Base-by-base conservation (phyloP, 23 red algal genomes). In the Pyropia haitanensis region DNA sequence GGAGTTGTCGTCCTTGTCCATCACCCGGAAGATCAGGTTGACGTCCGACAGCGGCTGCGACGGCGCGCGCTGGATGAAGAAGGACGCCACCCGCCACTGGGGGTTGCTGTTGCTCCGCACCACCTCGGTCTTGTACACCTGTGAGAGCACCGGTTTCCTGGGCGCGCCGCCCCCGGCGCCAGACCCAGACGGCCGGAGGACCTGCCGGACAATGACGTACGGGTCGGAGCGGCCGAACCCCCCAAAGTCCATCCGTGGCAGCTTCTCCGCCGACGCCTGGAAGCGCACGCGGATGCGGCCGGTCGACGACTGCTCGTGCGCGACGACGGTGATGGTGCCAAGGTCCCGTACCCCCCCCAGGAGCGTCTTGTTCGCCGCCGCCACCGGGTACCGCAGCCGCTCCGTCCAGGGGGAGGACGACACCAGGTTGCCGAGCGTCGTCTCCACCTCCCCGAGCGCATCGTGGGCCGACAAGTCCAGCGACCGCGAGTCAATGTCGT, bases 401-500 rank as follows among this genome's bases (percentile, higher is more conserved):
- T 58, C 30, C 2, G 60, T 50, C 73, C 73, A 77, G 28, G 28
- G 27, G 0, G 53, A 22, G 30, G 70, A 50, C 4, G 56, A 27
- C 32, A 77, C 73, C 15, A 77, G 2, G 14, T 77, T 56, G 13
- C 59, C 73, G 19, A 77, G 49, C 29, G 73, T 77, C 12, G 73
- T 66, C 3, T 56, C 56, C 17, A 66, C 73, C 19, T 77, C 58
- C 3, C 73, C 73, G 26, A 77, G 58, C 29, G 62, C 64, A 32
- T 77, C 60, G 21, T 77, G 73, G 44, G 14, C 49, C 8, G 23
- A 10, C 56, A 77, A 29, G 22, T 64, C 60, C 19, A 18, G 17
- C 22, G 61, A 64, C 61, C 63, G 64, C 10, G 60, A 66, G 46
- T 77, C 73, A 44, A 65, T 65, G 51, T 77, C 73, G 56, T 56